Evolutionary conservation across 2,329 filamentous ascomycete species (phyloP), one percentile per base, ranked within the genome.

Genomic region (Geosmithia morbida): DNA sequence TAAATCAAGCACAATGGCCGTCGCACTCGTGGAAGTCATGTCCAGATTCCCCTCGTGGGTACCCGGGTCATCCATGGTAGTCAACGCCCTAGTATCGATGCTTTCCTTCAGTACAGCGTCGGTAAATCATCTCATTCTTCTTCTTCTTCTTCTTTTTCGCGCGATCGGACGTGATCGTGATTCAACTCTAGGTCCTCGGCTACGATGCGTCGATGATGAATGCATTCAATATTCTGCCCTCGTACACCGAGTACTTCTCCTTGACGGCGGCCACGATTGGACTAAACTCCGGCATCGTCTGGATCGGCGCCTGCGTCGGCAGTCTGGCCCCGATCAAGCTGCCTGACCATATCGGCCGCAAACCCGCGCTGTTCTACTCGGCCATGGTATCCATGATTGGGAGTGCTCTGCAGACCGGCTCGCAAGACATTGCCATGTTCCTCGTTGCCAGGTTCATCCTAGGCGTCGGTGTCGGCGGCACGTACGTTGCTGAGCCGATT

Each of bases 351-450:
- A 26, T 26, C 22, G 22, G 22, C 22, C 22, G 22, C 4, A 26
- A 26, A 8, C 22, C 22, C 4, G 22, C 22, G 13, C 17, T 17
- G 13, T 14, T 40, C 37, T 40, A 40, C 37, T 40, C 37, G 4
- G 14, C 37, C 37, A 3, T 17, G 3, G 37, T 17, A 40, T 26
- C 22, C 22, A 26, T 26, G 22, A 8, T 26, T 6, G 39, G 39
- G 4, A 41, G 39, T 18, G 41, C 41, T 16, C 54, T 75, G 7
- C 71, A 75, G 52, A 63, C 66, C 0, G 66, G 69, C 0, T 65
- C 72, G 0, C 69, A 75, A 51, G 66, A 73, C 47, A 67, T 72
- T 3, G 68, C 65, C 48, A 74, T 74, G 70, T 75, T 75, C 53
- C 64, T 71, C 29, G 50, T 68, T 13, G 63, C 61, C 0, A 62